Conservation (phyloP, 768 basidiomycete species). For the Mycena leptocephala region DNA sequence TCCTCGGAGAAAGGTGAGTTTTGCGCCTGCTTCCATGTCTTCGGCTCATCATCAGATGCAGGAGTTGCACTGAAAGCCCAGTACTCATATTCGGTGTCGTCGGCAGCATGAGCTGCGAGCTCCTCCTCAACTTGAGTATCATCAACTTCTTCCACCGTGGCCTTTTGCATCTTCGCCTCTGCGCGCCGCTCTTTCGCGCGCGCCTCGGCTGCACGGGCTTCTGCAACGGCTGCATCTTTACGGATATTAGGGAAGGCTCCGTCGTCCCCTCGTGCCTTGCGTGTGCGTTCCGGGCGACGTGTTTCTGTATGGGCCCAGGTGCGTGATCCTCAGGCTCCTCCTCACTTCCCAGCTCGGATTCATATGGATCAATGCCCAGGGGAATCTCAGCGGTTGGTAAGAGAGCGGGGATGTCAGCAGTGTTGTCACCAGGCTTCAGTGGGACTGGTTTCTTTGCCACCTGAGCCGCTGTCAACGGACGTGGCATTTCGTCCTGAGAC, state of each 20-base stretch:
- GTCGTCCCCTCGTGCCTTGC: not conserved
- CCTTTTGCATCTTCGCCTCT: not conserved
- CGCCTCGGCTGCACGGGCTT: not conserved
- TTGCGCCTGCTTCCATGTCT: constrained; percentile 18
- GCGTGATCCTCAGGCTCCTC: not conserved
- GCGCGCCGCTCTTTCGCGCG: not conserved
- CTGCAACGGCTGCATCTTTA: constrained; percentile 9
- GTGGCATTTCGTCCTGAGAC: not conserved
- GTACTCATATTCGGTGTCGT: constrained; percentile 1
- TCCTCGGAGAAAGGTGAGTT: constrained; percentile 8
- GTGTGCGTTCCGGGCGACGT: not conserved
- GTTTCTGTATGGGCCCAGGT: not conserved
- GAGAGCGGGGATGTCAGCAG: not conserved
- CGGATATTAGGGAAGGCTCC: not conserved
- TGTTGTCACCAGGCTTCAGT: not conserved
- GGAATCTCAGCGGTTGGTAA: not conserved
- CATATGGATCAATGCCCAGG: not conserved
- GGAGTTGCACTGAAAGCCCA: not conserved
- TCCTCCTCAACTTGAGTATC: not conserved
- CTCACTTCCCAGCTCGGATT: not conserved
- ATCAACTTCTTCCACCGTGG: not conserved
- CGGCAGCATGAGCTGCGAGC: not conserved
- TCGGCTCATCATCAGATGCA: constrained; percentile 9
- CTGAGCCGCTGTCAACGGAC: not conserved
- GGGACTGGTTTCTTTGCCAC: not conserved